phyloP scores from a whole-genome alignment of 2,329 filamentous ascomycete genomes.

The Coniochaeta sp. region DNA sequence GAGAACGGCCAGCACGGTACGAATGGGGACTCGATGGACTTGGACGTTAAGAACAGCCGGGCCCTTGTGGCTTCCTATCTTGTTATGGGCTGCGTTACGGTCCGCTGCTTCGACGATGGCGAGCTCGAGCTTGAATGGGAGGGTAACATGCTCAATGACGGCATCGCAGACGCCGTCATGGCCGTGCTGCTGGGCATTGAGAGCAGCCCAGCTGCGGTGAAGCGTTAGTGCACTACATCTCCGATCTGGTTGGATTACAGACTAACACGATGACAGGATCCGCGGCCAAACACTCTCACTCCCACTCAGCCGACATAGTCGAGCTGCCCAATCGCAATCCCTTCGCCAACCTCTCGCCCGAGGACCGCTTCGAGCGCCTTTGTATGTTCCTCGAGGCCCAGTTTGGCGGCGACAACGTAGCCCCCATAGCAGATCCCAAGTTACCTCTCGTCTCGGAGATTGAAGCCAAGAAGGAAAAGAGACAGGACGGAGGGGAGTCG shows the following conservation, averaged over 20 bases:
- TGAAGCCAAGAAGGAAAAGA: conserved; percentile 6
- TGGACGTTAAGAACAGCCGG: conserved; percentile 59
- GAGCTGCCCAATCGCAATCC: conserved; percentile 53
- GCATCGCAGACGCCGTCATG: conserved; percentile 95
- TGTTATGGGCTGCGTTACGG: conserved; percentile 85
- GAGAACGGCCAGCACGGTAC: conserved; percentile 23
- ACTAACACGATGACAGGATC: conserved; percentile 37
- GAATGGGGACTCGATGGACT: conserved; percentile 30
- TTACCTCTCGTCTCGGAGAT: conserved; percentile 24
- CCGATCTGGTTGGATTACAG: not conserved
- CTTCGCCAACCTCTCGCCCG: conserved; percentile 63
- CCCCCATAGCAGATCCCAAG: conserved; percentile 64
- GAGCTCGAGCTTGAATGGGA: conserved; percentile 94
- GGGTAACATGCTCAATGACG: conserved; percentile 94
- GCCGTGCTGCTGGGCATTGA: conserved; percentile 88
- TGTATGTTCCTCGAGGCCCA: conserved; percentile 97
- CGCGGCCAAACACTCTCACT: conserved; percentile 46
- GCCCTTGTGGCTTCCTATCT: conserved; percentile 50
- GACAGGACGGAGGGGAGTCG: conserved; percentile 20
- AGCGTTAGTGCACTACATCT: conserved; percentile 49
- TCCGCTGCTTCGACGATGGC: conserved; percentile 70
- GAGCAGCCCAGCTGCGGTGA: conserved; percentile 89
- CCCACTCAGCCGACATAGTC: conserved; percentile 28
- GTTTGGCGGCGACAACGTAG: conserved; percentile 78
- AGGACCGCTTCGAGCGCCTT: conserved; percentile 75